phyloP scores from a whole-genome alignment of 768 basidiomycete species.

The Hygrophorus pudorinus region DNA sequence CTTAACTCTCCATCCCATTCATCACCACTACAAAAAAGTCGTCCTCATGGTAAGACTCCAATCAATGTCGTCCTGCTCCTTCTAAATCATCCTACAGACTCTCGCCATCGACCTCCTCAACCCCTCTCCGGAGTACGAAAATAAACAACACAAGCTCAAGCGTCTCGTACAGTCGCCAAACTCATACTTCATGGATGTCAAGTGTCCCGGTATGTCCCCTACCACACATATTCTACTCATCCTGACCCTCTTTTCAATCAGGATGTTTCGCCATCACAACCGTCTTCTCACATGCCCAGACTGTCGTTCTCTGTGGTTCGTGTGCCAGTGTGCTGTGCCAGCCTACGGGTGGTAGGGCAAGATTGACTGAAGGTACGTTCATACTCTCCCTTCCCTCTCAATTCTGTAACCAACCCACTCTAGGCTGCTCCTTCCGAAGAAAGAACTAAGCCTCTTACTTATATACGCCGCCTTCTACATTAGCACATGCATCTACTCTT shows the following conservation, averaged over 20 bases:
- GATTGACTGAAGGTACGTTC: constrained; percentile 88
- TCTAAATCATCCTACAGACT: constrained; percentile 38
- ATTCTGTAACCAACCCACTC: constrained; percentile 2
- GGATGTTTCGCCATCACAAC: constrained; percentile 94
- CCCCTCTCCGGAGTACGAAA: constrained; percentile 82
- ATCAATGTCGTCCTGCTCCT: constrained; percentile 6
- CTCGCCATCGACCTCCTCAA: constrained; percentile 97
- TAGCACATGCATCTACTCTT: too few relatives aligned
- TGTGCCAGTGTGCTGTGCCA: constrained; percentile 96
- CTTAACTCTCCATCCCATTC: too few relatives aligned
- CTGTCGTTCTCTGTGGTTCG: constrained; percentile 87
- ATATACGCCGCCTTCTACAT: too few relatives aligned
- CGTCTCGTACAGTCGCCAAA: constrained; percentile 97
- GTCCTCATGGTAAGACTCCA: constrained; percentile 12
- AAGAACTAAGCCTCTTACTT: constrained; percentile 63
- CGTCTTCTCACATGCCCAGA: constrained; percentile 99
- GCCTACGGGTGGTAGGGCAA: constrained; percentile 96
- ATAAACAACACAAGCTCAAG: constrained; percentile 96
- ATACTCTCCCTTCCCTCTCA: constrained; percentile 4
- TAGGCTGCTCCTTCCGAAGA: constrained; percentile 96
- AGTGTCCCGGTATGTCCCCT: constrained; percentile 75
- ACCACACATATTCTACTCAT: constrained; percentile 11
- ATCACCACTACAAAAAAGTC: constrained; percentile 4
- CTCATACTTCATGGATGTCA: constrained; percentile 99
- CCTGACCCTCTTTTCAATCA: constrained; percentile 18